Conservation (phyloP, 352 stramenopile species). For the Globisporangium irregulare region DNA sequence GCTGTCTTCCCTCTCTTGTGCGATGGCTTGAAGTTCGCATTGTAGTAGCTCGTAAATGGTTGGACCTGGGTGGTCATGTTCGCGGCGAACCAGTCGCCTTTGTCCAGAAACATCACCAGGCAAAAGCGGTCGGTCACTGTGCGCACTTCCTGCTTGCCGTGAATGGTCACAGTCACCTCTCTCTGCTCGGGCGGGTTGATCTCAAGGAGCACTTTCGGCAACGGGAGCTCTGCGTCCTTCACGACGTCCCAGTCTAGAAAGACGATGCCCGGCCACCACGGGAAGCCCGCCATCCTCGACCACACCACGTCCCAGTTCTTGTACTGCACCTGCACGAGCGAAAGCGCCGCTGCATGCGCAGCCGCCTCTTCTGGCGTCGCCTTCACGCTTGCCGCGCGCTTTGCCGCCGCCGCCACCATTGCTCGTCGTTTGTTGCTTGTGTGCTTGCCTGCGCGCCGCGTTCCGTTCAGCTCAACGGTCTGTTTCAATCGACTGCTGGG, state of each 20-base stretch:
- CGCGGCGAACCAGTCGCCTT: constrained; percentile 54
- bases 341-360: constrained; percentile 23
- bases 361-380: constrained; percentile 17
- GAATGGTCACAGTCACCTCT: constrained; percentile 13
- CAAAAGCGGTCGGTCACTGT: constrained; percentile 21
- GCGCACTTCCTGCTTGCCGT: constrained; percentile 19
- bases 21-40: constrained; percentile 27
- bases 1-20: constrained; percentile 12
- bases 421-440: background rate
- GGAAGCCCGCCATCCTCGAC: constrained; percentile 61
- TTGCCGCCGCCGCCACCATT: constrained; percentile 31
- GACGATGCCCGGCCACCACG: constrained; percentile 79
- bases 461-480: background rate
- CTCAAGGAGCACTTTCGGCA: constrained; percentile 32
- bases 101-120: constrained; percentile 67
- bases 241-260: constrained; percentile 67
- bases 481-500: background rate
- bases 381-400: constrained; percentile 24
- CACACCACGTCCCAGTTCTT: constrained; percentile 77
- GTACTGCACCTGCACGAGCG: constrained; percentile 51
- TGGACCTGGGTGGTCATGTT: constrained; percentile 39
- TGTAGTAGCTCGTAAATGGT: constrained; percentile 56
- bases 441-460: no score
- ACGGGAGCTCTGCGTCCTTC: constrained; percentile 33
- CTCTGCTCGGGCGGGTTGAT: constrained; percentile 38